phyloP scores from a whole-genome alignment of 2,329 filamentous ascomycete genomes.

The Colletotrichum tofieldiae region DNA sequence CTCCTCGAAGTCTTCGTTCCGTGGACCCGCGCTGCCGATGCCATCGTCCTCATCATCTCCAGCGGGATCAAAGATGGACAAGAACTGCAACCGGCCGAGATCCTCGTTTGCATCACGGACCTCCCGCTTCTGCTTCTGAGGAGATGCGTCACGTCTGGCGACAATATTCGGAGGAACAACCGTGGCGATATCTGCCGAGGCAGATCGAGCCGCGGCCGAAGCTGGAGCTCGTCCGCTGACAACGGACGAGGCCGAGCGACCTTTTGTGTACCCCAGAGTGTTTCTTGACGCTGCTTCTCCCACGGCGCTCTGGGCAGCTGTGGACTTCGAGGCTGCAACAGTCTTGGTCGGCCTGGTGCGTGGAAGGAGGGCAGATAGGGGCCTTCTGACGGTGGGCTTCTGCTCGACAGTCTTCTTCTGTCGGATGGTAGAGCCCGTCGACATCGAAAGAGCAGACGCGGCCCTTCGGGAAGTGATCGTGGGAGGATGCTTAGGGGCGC shows the following conservation, averaged over 20 bases:
- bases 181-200: slow-evolving; percentile 15
- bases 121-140: slow-evolving; percentile 41
- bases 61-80: slow-evolving; percentile 71
- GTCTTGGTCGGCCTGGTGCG: slow-evolving; percentile 55
- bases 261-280: slow-evolving; percentile 89
- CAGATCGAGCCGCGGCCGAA: slow-evolving; percentile 34
- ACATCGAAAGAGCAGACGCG: slow-evolving; percentile 66
- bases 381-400: slow-evolving; percentile 45
- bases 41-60: slow-evolving; percentile 63
- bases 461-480: slow-evolving; percentile 65
- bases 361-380: slow-evolving; percentile 51
- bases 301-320: slow-evolving; percentile 70
- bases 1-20: slow-evolving; percentile 63
- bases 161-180: slow-evolving; percentile 11
- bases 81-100: slow-evolving; percentile 65
- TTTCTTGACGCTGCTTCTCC: slow-evolving; percentile 81
- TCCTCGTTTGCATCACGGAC: slow-evolving; percentile 50
- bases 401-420: slow-evolving; percentile 42
- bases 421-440: slow-evolving; percentile 46
- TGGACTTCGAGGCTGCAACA: slow-evolving; percentile 60
- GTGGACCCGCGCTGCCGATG: slow-evolving; percentile 48
- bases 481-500: slow-evolving; percentile 34
- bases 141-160: slow-evolving; percentile 39
- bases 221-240: slow-evolving; percentile 49
- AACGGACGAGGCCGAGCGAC: slow-evolving; percentile 70